A percentile compares a stretch with the other conserved stretches of the same genome.
Conservation (phyloP, 2,329 filamentous ascomycete species). For the Coniella vitis region DNA sequence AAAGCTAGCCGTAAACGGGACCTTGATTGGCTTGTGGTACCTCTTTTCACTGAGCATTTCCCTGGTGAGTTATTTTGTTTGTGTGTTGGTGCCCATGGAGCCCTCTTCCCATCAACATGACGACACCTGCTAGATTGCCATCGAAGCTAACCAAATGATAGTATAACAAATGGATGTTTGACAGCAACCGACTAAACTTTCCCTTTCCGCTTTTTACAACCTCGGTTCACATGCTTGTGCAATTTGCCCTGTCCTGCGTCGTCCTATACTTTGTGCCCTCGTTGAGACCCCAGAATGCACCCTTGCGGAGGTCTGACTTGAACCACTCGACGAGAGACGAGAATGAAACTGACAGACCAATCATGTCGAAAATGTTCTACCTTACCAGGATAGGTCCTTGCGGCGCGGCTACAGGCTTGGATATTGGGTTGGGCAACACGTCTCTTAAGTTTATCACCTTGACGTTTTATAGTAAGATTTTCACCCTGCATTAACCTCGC, state of each 20-base stretch:
- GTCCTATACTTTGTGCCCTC: conserved; percentile 79
- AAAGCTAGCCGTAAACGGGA: conserved; percentile 64
- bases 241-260: conserved; percentile 71
- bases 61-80: conserved; percentile 61
- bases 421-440: conserved; percentile 94
- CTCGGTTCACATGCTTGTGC: conserved; percentile 89
- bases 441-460: conserved; percentile 93
- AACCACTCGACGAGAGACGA: conserved; percentile 36
- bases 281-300: conserved; percentile 58
- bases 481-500: no score
- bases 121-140: no score
- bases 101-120: not conserved
- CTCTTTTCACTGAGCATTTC: conserved; percentile 90
- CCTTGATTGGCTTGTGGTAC: conserved; percentile 82
- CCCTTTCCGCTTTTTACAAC: conserved; percentile 94
- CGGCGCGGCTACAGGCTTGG: conserved; percentile 84
- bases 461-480: conserved; percentile 76
- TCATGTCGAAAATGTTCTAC: conserved; percentile 89
- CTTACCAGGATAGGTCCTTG: conserved; percentile 86
- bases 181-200: conserved; percentile 76
- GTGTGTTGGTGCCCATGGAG: not conserved
- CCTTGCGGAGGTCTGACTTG: conserved; percentile 36
- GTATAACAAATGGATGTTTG: conserved; percentile 99
- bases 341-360: conserved; percentile 44
- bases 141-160: conserved; percentile 27